phyloP scores from a whole-genome alignment of 441 rosid species.

The Populus tomentosa region DNA sequence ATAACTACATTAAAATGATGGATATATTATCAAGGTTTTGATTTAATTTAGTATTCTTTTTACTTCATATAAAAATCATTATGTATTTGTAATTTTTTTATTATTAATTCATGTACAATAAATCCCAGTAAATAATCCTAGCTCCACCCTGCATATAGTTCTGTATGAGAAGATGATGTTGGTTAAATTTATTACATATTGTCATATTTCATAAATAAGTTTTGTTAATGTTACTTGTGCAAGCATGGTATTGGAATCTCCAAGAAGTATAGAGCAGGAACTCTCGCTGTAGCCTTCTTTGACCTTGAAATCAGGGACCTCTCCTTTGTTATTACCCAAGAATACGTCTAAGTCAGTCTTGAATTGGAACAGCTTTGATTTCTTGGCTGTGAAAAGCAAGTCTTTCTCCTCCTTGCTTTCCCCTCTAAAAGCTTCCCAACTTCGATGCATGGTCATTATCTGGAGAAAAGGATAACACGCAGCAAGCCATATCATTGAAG shows the following conservation, averaged over 20 bases:
- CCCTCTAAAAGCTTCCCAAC: conserved; percentile 39
- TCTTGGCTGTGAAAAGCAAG: conserved; percentile 30
- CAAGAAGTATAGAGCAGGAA: conserved; percentile 30
- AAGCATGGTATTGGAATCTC: conserved; percentile 19
- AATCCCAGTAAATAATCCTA: no score
- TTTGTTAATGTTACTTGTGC: conserved; percentile 13
- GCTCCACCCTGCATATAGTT: no score
- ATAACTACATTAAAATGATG: no score
- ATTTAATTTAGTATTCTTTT: no score
- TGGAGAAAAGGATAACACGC: background rate
- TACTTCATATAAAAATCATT: no score
- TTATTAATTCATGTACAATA: no score
- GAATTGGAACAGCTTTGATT: conserved; percentile 16
- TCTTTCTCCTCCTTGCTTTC: conserved; percentile 25
- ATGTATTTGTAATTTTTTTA: no score
- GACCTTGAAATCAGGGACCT: conserved; percentile 35
- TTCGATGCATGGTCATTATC: conserved; percentile 27
- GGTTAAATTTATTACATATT: no score
- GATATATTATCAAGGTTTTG: no score
- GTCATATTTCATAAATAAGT: no score
- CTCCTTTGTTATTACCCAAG: conserved; percentile 26
- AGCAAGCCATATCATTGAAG: background rate
- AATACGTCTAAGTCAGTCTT: conserved; percentile 30
- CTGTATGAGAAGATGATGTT: no score
- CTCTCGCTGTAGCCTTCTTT: conserved; percentile 28